phyloP scores from a whole-genome alignment of 257 asterid genomes.

The Fraxinus anomala region DNA sequence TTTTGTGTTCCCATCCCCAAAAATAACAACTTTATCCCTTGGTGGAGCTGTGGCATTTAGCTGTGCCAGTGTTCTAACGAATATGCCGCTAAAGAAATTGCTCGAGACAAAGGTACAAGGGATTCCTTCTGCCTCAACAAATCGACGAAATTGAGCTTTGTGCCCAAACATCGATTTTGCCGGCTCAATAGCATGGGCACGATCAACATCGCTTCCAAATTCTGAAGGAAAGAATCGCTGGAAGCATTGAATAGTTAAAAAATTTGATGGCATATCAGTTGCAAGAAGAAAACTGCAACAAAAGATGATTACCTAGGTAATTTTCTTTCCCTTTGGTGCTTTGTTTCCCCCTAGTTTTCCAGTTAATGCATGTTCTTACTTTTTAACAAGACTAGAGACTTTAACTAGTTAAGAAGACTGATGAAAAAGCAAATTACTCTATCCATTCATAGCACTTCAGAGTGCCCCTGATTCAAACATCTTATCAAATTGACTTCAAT shows the following conservation, averaged over 20 bases:
- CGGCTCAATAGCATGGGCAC: slow-evolving; percentile 52
- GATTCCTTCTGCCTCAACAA: slow-evolving; percentile 54
- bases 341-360: background rate
- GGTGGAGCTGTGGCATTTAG: slow-evolving; percentile 48
- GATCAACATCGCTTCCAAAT: slow-evolving; percentile 58
- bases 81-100: slow-evolving; percentile 48
- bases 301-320: background rate
- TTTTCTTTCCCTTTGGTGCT: background rate
- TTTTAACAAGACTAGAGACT: background rate
- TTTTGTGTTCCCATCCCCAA: slow-evolving; percentile 57
- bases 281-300: background rate
- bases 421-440: too few species aligned
- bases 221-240: slow-evolving; percentile 65
- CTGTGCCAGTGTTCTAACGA: slow-evolving; percentile 42
- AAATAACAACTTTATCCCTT: slow-evolving; percentile 48
- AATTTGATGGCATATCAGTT: background rate
- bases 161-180: slow-evolving; percentile 40
- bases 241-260: slow-evolving; percentile 6
- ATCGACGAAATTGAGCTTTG: slow-evolving; percentile 48
- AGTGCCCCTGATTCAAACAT: background rate
- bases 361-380: background rate
- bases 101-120: slow-evolving; percentile 52
- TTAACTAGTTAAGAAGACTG: too few species aligned
- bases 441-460: background rate
- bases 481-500: background rate